Base-by-base conservation (phyloP, 2,329 filamentous ascomycete genomes). In the Laburnicola sp. region DNA sequence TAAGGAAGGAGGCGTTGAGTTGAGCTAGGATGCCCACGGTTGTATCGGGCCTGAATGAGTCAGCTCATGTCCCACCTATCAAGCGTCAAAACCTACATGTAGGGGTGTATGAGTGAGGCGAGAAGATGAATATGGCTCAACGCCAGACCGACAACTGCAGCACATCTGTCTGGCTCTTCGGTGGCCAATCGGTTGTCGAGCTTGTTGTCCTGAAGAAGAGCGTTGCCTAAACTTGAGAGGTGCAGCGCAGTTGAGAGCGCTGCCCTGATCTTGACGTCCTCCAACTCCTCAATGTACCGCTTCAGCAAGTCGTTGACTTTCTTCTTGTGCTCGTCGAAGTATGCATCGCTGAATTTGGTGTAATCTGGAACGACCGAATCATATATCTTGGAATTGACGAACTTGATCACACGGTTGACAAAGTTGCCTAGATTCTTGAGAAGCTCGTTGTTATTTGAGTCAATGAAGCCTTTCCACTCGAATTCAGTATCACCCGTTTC, bases 401-500 rank as follows among this genome's bases (percentile, higher is more conserved):
- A 79, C 60, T 88, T 88, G 58, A 86, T 81, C 27, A 89, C 74
- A 31, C 78, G 76, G 62, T 80, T 80, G 51, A 80, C 76, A 41
- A 81, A 79, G 69, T 81, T 81, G 45, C 86, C 86, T 35, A 89
- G 78, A 72, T 88, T 88, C 71, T 86, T 86, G 43, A 88, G 78
- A n/a, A 97, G 82, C 69, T 94, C 89, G 66, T 88, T 91, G 78
- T 97, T 96, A 80, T 96, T 96, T 61, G 83, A 81, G 31, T 85
- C 82, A 56, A 94, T 87, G 74, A 96, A 95, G 39, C 86, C 82
- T 51, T 83, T 83, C 91, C 91, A 96, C 70, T 93, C 88, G 71
- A 96, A 96, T 68, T 96, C 89, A 0, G 90, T 88, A 69, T 97
- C 92, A 45, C 87, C 84, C 8, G 86, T 87, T 73, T 97, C 92